A percentile compares a stretch with the other conserved stretches of the same genome.
Evolutionary conservation across 768 basidiomycete genomes (phyloP).

Genomic region (Boletus vermiculosoides): DNA sequence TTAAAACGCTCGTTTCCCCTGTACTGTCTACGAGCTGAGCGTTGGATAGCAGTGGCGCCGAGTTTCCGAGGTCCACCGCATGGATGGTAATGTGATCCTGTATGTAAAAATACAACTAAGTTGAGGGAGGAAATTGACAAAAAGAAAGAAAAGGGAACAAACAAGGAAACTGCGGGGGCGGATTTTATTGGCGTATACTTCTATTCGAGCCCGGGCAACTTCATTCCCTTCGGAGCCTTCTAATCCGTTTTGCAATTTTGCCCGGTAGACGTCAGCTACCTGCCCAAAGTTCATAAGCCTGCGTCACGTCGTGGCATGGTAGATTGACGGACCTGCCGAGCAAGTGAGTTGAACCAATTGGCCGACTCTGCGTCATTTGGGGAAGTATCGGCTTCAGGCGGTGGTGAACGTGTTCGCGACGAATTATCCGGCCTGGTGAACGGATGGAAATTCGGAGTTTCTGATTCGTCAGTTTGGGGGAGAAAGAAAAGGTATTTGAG

Average conservation of each 20-base stretch:
- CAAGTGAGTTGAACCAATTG: constrained; percentile 88
- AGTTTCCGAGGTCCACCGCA: constrained; percentile 76
- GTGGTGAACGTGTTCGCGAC: constrained; percentile 36
- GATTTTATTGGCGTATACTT: constrained; percentile 76
- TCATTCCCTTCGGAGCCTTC: constrained; percentile 79
- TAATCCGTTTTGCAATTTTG: constrained; percentile 70
- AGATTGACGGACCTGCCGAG: constrained; percentile 63
- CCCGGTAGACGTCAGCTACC: constrained; percentile 72
- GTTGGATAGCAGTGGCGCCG: constrained; percentile 75
- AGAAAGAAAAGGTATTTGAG: constrained; percentile 97
- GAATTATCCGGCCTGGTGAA: constrained; percentile 49
- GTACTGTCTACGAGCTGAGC: constrained; percentile 47
- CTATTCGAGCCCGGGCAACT: constrained; percentile 73
- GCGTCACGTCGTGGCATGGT: neutral
- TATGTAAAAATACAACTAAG: neutral
- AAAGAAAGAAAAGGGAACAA: constrained; percentile 22
- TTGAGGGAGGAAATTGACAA: neutral
- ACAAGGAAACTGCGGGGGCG: constrained; percentile 71
- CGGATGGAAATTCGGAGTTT: constrained; percentile 59
- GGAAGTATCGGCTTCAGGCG: constrained; percentile 1
- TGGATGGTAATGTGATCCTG: constrained; percentile 88
- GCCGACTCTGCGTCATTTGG: constrained; percentile 59
- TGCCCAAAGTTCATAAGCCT: constrained; percentile 26
- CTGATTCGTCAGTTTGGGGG: constrained; percentile 56
- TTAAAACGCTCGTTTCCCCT: constrained; percentile 17